These are phyloP conservation scores for Thraustochytrium sp. DNA, from an alignment of 352 stramenopile species.

Conservation along the genomic window DNA sequence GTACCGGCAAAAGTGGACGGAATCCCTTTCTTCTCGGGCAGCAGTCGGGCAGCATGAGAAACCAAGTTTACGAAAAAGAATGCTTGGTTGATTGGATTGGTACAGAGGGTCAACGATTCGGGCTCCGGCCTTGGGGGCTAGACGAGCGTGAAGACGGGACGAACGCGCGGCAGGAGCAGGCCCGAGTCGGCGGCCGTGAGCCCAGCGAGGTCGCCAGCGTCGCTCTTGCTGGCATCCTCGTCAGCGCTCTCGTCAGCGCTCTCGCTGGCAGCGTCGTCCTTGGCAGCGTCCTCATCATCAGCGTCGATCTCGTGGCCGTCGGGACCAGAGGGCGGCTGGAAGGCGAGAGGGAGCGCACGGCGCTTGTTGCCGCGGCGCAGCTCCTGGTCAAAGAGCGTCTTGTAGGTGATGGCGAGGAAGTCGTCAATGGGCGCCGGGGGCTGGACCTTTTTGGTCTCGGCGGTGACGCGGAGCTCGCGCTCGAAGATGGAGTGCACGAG, in stretches of 20 bases:
- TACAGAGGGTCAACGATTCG: no score
- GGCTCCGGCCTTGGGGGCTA: no score
- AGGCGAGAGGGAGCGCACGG: background rate
- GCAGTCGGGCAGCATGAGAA: no score
- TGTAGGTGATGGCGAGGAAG: constrained; percentile 35
- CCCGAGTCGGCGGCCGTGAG: no score
- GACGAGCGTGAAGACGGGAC: no score
- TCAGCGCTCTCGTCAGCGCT: background rate
- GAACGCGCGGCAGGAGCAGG: no score
- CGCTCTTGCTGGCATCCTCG: background rate
- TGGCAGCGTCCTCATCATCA: background rate
- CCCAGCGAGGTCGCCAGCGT: background rate
- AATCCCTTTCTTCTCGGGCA: no score
- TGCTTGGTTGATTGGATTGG: no score
- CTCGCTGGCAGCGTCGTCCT: background rate
- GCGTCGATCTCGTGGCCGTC: background rate
- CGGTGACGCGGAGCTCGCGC: background rate
- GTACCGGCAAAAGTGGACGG: no score
- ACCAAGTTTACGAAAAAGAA: no score
- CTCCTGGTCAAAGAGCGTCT: constrained; percentile 48
- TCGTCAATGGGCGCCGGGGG: constrained; percentile 54
- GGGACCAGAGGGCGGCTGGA: background rate
- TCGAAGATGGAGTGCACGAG: constrained; percentile 74
- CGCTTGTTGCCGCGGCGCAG: constrained; percentile 59
- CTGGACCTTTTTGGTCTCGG: constrained; percentile 63